Evolutionary conservation across 495 filamentous ascomycete species (phyloP).

Genomic region (Pseudevernia furfuracea): DNA sequence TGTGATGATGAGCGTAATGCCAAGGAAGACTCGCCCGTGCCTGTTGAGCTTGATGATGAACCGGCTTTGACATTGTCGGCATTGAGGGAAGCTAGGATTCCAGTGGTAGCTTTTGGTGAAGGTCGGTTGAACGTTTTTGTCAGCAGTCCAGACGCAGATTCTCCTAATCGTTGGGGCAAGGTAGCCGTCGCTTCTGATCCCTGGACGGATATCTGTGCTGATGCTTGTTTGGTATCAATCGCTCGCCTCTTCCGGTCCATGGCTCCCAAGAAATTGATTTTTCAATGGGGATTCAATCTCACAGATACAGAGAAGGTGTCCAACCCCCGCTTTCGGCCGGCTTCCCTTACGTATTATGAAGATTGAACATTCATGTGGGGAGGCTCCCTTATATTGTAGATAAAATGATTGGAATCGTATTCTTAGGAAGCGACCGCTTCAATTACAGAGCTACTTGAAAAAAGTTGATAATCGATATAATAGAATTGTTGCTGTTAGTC

Average conservation of each 20-base stretch:
- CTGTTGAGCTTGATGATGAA: slow-evolving; percentile 2
- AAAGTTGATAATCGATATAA: no score
- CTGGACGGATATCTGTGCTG: not conserved
- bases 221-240: slow-evolving; percentile 19
- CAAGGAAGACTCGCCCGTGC: not conserved
- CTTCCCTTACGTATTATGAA: not conserved
- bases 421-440: not conserved
- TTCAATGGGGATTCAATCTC: not conserved
- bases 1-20: not conserved
- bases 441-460: not conserved
- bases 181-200: slow-evolving; percentile 1
- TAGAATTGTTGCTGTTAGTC: no score
- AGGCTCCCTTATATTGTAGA: not conserved
- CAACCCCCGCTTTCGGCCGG: not conserved
- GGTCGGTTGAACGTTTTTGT: not conserved
- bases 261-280: not conserved
- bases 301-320: not conserved
- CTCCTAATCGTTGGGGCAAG: slow-evolving; percentile 14
- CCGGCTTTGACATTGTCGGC: slow-evolving; percentile 3
- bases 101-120: slow-evolving; percentile 5
- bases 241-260: not conserved
- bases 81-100: slow-evolving; percentile 1
- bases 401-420: not conserved
- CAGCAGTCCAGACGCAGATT: slow-evolving; percentile 21
- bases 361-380: not conserved